A percentile compares a stretch with the other conserved stretches of the same genome.
Conservation (phyloP, 306 rosid species). For the Sophora flavescens region DNA sequence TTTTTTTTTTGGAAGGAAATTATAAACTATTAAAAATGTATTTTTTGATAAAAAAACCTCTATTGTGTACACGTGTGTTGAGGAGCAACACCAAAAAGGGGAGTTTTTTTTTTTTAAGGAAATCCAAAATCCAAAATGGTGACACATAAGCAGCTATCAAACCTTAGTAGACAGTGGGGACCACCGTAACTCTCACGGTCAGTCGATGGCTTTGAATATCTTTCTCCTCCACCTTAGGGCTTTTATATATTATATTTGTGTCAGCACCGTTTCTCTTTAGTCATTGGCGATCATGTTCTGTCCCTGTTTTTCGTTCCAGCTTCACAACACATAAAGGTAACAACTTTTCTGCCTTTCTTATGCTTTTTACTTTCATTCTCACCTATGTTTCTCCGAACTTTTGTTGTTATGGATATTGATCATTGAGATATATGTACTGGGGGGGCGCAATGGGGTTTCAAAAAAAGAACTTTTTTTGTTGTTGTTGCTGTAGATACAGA, state of each 20-base stretch:
- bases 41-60: not conserved
- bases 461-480: too few species aligned
- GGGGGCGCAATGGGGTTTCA: not conserved
- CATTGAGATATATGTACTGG: not conserved
- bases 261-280: not conserved
- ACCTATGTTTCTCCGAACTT: not conserved
- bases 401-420: constrained; percentile 14
- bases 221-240: constrained; percentile 22
- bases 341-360: constrained; percentile 16
- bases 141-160: not conserved
- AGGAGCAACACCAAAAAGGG: not conserved
- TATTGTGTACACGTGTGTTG: constrained; percentile 28
- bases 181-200: not conserved
- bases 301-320: not conserved
- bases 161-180: not conserved
- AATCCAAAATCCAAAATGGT: not conserved
- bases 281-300: constrained; percentile 5
- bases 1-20: too few species aligned
- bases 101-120: constrained; percentile 14
- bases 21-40: too few species aligned
- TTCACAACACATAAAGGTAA: constrained; percentile 27
- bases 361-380: constrained; percentile 4
- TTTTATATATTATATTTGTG: not conserved
- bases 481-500: too few species aligned
- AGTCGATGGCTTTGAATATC: too few species aligned